Evolutionary conservation across 192 early-diverging fungal species (phyloP).

Genomic region (Martensiomyces pterosporus): DNA sequence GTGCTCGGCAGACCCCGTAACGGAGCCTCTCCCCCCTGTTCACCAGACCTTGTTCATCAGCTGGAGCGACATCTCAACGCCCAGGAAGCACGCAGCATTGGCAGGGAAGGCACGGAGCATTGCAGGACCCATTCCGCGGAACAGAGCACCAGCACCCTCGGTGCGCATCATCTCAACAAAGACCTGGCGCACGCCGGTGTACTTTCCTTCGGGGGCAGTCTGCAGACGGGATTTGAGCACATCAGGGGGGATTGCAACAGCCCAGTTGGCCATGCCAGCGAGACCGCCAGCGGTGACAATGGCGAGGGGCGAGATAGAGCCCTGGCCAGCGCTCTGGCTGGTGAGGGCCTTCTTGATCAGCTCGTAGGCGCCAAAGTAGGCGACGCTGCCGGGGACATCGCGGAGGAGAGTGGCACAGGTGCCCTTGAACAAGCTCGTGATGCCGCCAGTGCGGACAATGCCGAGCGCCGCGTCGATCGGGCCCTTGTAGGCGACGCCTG

Average conservation of each 20-base stretch:
- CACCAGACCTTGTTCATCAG: constrained; percentile 48
- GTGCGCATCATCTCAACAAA: constrained; percentile 55
- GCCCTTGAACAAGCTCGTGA: constrained; percentile 86
- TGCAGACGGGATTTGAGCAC: constrained; percentile 81
- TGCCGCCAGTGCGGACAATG: constrained; percentile 83
- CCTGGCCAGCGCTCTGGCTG: constrained; percentile 60
- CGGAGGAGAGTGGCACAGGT: constrained; percentile 90
- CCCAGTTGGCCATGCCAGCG: constrained; percentile 98
- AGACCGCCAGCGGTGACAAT: constrained; percentile 95
- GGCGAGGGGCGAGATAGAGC: constrained; percentile 73
- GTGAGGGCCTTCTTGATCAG: constrained; percentile 69
- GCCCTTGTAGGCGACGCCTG: constrained; percentile 73
- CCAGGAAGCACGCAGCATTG: constrained; percentile 80
- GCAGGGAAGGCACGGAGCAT: constrained; percentile 79
- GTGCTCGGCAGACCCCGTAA: too few relatives aligned
- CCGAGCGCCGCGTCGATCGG: constrained; percentile 82
- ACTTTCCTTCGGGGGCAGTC: constrained; percentile 56
- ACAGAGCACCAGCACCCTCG: constrained; percentile 62
- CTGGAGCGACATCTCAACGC: constrained; percentile 49
- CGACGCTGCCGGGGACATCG: constrained; percentile 91
- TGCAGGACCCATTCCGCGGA: constrained; percentile 79
- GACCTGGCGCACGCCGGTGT: constrained; percentile 48
- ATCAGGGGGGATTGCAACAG: constrained; percentile 69
- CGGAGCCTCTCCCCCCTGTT: too few relatives aligned
- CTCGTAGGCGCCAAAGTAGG: constrained; percentile 96